Percentiles rank a stretch among this genome's conserved stretches.
phyloP scores from a whole-genome alignment of 495 filamentous ascomycete genomes.

The Penicillium verhagenii region DNA sequence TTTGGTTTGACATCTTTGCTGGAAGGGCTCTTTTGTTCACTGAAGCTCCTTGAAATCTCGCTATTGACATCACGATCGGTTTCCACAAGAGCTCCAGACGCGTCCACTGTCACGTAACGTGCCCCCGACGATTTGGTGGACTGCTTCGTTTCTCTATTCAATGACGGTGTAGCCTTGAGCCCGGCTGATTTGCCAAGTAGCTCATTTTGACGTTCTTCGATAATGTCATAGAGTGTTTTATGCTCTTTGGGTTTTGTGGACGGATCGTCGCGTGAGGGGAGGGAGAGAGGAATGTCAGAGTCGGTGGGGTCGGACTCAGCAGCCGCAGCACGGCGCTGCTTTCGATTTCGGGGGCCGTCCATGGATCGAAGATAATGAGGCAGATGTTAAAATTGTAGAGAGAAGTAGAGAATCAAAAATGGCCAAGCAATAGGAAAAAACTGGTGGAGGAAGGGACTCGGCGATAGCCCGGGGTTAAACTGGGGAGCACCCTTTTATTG shows the following conservation, averaged over 20 bases:
- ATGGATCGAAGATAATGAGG: constrained; percentile 10
- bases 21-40: neutral
- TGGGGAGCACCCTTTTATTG: neutral
- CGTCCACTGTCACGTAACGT: constrained; percentile 40
- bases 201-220: constrained; percentile 45
- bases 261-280: constrained; percentile 29
- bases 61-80: constrained; percentile 23
- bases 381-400: neutral
- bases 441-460: neutral
- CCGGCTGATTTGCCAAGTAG: constrained; percentile 20
- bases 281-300: constrained; percentile 37
- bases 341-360: constrained; percentile 45
- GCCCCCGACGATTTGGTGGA: constrained; percentile 22
- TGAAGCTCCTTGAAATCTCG: constrained; percentile 9
- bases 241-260: constrained; percentile 32
- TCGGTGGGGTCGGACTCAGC: constrained; percentile 6
- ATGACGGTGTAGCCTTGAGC: neutral
- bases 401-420: neutral
- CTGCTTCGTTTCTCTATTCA: neutral
- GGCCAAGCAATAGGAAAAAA: neutral
- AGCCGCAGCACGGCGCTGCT: constrained; percentile 48
- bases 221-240: constrained; percentile 49
- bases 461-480: neutral
- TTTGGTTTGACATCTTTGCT: neutral
- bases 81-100: constrained; percentile 33